Evolutionary conservation across 768 basidiomycete species (phyloP), one percentile per base, ranked within the genome.

Genomic region (Collybia nuda): DNA sequence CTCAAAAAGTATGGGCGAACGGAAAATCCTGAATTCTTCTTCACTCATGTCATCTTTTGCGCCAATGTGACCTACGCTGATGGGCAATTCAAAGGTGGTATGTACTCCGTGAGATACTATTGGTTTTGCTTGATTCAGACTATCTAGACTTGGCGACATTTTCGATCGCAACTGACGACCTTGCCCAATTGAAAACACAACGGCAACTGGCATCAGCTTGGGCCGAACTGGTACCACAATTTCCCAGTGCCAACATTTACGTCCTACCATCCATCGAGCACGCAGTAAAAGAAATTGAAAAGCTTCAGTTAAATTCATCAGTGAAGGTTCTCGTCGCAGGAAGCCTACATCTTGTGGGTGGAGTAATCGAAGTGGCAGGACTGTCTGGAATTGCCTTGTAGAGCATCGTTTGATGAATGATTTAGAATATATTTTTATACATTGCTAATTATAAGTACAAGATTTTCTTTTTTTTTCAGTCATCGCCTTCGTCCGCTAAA

Each of bases 41-140:
- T 97, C 57, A 81, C 92, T 61, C 80, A 85, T 44, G 90, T 95
- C 50, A 82, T 98, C 40, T 98, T 99, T 68, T 98, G 95, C 69
- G 86, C 93, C 42, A 99, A 98, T 65, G 89, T 97, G 26, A 99
- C 97, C 0, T 99, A 96, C 62, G 78, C 82, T 1, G 85, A 91
- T 55, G 97, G 97, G 0, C 75, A 78, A 26, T 98, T 84, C 64
- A 98, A 98, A 73, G 89, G 90, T 45, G 96, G 96, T 93, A 58
- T 47, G 69, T 59, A 44, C n/a, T 29, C 22, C 41, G 17, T 42
- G 35, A 44, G 6, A 21, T 26, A 14, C 7, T 4, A 19, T 40
- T 48, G 18, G 26, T 35, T 48, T 8, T 36, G 41, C 18, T 22
- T 32, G 19, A 15, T 39, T 11, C 22, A 35, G 5, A 43, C 14